Conservation (phyloP, 1,284 basidiomycete species). For the Apiotrichum domesticum region DNA sequence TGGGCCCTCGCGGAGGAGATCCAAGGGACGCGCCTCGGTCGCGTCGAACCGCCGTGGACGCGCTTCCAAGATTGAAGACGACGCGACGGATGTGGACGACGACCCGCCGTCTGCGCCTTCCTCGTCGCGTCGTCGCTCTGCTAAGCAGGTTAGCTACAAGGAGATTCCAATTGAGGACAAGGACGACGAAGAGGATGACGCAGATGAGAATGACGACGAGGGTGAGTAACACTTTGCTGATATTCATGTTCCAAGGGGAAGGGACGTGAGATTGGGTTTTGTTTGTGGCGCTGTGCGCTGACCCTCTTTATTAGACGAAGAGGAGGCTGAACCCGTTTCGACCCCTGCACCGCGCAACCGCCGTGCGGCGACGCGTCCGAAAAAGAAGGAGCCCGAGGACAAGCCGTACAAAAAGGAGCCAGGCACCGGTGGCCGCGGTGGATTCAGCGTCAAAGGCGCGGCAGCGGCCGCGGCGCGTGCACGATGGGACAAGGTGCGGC, state of each 20-base stretch:
- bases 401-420: constrained; percentile 30
- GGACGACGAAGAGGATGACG: constrained; percentile 17
- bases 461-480: constrained; percentile 42
- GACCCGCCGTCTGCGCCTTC: constrained; percentile 6
- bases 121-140: constrained; percentile 13
- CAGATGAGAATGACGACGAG: constrained; percentile 13
- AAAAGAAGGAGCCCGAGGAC: constrained; percentile 12
- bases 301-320: constrained; percentile 3
- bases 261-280: neutral
- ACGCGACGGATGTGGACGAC: constrained; percentile 13
- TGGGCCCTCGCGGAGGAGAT: constrained; percentile 5
- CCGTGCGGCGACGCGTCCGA: constrained; percentile 1
- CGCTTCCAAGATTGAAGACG: constrained; percentile 6
- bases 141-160: constrained; percentile 24
- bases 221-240: neutral
- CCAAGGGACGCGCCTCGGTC: neutral
- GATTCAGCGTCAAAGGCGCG: constrained; percentile 44
- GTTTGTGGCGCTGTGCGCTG: neutral
- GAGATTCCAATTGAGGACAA: constrained; percentile 18
- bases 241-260: neutral
- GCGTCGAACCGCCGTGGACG: neutral
- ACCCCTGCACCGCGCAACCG: constrained; percentile 5
- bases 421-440: constrained; percentile 37
- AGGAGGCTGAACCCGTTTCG: constrained; percentile 2
- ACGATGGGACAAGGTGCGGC: constrained; percentile 41